Evolutionary conservation across 202 grass and related monocot genomes (phyloP), one percentile per base, ranked within the genome.

Genomic region (Schoenoplectus tabernaemontani): DNA sequence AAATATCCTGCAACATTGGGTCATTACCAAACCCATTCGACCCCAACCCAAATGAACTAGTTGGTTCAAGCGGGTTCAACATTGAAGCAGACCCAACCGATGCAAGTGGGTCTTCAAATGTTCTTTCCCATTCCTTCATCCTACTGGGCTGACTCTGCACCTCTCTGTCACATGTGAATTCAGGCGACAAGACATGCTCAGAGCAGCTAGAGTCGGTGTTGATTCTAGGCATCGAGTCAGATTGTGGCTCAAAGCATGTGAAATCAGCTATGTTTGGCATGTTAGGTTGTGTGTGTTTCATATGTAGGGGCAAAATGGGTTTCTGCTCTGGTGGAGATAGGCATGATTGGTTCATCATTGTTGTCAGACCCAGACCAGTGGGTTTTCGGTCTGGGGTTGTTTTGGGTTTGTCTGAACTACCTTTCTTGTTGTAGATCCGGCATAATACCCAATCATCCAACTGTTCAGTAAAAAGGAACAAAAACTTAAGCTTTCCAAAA

Each of bases 391-490:
- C 87, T 47, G 10, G 57, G 5, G 13, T 15, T 39, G 22, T 84
- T 46, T 17, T 10, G 7, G 80, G 87, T 71, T 83, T 84, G 78
- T 92, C 85, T 24, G 72, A 56, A 0, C 81, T 75, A 11, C 92
- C 92, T 81, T 94, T 97, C 89, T 97, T 97, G 82, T 97, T 97
- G 89, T 97, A 97, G 67, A 97, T 94, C 17, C 95, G 91, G 83
- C 91, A 97, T 83, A 97, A 73, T 0, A 97, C 95, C 95, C 91
- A 94, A n/a, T 97, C 95, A 81, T 97, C 95, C 87, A 97, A 26
- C 95, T 97, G 87, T 86, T 82, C 4, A 74, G 30, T 38, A 72
- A 84, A 50, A 81, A 60, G 7, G 1, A 54, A 69, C 39, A 72
- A 39, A 68, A 4, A 42, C 7, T 74, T 74, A 74, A 26, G 44